A percentile compares a stretch with the other conserved stretches of the same genome.
Conservation (phyloP, 768 basidiomycete genomes). For the Auricularia sp. region DNA sequence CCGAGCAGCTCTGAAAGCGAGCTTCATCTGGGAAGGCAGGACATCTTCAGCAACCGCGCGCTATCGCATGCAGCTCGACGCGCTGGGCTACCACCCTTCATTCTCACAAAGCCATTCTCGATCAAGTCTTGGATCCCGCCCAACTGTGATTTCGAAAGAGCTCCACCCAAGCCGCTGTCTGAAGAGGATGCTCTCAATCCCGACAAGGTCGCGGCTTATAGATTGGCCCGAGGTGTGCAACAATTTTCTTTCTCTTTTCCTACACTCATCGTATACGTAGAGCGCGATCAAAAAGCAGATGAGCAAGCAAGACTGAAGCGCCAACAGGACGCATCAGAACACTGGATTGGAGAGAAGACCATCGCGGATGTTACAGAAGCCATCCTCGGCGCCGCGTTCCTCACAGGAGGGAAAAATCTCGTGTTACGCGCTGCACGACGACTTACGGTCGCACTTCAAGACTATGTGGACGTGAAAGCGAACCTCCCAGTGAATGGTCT, state of each 20-base stretch:
- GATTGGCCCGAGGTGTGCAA: not conserved
- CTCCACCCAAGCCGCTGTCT: not conserved
- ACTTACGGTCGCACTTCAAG: conserved; percentile 61
- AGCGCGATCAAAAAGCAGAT: conserved; percentile 12
- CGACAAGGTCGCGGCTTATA: not conserved
- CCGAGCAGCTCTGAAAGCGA: conserved; percentile 56
- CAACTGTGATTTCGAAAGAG: conserved; percentile 15
- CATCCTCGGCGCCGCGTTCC: conserved; percentile 72
- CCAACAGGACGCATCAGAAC: conserved; percentile 32
- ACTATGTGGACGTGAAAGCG: conserved; percentile 46
- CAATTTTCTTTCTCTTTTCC: not conserved
- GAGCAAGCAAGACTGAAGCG: conserved; percentile 27
- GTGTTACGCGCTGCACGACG: conserved; percentile 57
- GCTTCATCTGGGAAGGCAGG: conserved; percentile 56
- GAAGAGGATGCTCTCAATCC: conserved; percentile 3
- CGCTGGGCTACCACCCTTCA: conserved; percentile 57
- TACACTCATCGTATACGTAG: conserved; percentile 3
- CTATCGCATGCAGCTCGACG: conserved; percentile 46
- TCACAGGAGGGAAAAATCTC: conserved; percentile 58
- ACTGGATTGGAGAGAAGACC: conserved; percentile 75
- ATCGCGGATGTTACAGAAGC: conserved; percentile 80
- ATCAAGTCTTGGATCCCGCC: conserved; percentile 59
- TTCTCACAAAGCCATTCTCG: conserved; percentile 63
- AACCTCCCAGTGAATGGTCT: conserved; percentile 30
- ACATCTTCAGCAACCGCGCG: conserved; percentile 65